Evolutionary conservation across 2,329 filamentous ascomycete genomes (phyloP).

Genomic region (Pseudocercospora musae): DNA sequence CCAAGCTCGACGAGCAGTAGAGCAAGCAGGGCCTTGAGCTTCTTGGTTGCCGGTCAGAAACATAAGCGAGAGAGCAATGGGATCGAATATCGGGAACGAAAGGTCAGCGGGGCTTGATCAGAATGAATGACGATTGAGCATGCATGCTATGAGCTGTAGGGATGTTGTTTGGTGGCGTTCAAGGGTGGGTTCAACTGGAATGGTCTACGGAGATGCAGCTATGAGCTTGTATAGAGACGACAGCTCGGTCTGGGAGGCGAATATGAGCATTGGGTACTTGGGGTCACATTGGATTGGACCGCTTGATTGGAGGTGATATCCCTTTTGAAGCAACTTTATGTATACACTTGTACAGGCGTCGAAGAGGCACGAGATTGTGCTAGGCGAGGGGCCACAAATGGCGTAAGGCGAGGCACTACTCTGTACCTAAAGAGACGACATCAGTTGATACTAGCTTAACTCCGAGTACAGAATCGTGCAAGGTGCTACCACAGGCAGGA

Average conservation of each 20-base stretch:
- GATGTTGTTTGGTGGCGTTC: not conserved
- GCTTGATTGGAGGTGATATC: not conserved
- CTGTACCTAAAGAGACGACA: not conserved
- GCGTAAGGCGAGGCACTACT: not conserved
- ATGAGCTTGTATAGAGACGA: not conserved
- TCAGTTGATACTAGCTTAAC: not conserved
- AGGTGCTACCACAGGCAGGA: not conserved
- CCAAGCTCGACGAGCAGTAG: slow-evolving; percentile 31
- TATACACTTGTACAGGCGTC: slow-evolving; percentile 2
- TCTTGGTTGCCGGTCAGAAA: slow-evolving; percentile 30
- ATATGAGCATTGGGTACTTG: not conserved
- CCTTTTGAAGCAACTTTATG: not conserved
- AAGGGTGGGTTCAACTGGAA: not conserved
- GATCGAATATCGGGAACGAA: slow-evolving; percentile 28
- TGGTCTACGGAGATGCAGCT: not conserved
- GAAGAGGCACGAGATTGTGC: not conserved
- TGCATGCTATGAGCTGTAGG: not conserved
- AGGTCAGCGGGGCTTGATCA: slow-evolving; percentile 7
- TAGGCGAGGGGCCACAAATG: not conserved
- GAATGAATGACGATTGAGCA: not conserved
- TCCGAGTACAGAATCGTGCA: not conserved
- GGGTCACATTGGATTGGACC: not conserved
- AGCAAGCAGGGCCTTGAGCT: slow-evolving; percentile 32
- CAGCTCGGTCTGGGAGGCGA: not conserved
- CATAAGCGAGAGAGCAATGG: slow-evolving; percentile 16